phyloP scores from a whole-genome alignment of 2,329 filamentous ascomycete genomes.

The Capronia epimyces region DNA sequence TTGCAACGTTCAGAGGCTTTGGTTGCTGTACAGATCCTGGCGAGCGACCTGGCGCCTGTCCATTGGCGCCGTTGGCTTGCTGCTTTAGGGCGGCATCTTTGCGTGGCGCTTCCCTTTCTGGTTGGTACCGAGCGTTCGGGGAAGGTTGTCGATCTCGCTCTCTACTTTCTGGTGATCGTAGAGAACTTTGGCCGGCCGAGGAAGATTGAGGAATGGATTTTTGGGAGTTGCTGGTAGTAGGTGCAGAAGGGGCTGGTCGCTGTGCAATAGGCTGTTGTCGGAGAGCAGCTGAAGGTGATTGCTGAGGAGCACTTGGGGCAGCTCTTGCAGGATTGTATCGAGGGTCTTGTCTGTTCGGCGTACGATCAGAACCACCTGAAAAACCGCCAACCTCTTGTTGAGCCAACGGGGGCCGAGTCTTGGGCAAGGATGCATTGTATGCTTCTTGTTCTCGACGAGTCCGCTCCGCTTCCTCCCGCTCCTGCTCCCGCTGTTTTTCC shows the following conservation, averaged over 20 bases:
- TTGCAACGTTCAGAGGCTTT: constrained; percentile 74
- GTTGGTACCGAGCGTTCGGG: constrained; percentile 34
- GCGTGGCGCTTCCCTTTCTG: constrained; percentile 32
- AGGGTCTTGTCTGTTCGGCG: constrained; percentile 35
- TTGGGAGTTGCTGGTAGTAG: constrained; percentile 27
- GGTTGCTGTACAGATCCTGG: constrained; percentile 53
- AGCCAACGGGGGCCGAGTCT: constrained; percentile 71
- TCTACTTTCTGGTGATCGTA: constrained; percentile 35
- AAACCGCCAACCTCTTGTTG: constrained; percentile 84
- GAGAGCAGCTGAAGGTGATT: constrained; percentile 44
- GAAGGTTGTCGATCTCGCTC: constrained; percentile 36
- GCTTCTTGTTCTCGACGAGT: constrained; percentile 72
- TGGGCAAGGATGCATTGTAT: constrained; percentile 84
- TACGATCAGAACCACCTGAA: constrained; percentile 45
- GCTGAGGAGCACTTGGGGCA: constrained; percentile 69
- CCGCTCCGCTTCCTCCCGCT: constrained; percentile 54
- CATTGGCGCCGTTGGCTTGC: constrained; percentile 42
- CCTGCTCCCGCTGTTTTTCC: constrained; percentile 41
- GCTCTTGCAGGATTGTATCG: constrained; percentile 82
- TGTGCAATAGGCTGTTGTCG: constrained; percentile 51
- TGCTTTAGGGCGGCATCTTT: constrained; percentile 35
- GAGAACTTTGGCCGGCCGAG: constrained; percentile 30
- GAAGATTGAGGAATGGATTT: constrained; percentile 26
- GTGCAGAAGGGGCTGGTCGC: constrained; percentile 73
- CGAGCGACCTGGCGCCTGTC: constrained; percentile 37